phyloP scores from a whole-genome alignment of 2,329 filamentous ascomycete genomes.

The Trichophyton equinum region DNA sequence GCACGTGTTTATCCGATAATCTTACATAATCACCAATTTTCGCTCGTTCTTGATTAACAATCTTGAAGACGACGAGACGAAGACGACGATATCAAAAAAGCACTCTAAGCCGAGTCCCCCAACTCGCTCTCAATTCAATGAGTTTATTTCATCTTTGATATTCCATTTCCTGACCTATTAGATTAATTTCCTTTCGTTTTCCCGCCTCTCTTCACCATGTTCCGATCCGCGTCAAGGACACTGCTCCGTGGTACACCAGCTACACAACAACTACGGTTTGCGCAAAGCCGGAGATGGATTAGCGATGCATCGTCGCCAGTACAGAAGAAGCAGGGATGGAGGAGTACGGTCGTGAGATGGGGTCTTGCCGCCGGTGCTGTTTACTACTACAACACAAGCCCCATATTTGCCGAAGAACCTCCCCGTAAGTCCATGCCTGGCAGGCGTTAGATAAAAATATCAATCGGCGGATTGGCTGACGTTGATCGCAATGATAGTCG shows the following conservation, averaged over 20 bases:
- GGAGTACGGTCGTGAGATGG: constrained; percentile 60
- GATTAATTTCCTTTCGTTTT: constrained; percentile 1
- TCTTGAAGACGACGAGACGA: not conserved
- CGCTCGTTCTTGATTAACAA: constrained; percentile 3
- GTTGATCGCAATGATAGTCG: not conserved
- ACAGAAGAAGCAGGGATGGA: constrained; percentile 66
- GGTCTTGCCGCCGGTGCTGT: constrained; percentile 62
- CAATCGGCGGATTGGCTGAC: not conserved
- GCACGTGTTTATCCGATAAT: not conserved
- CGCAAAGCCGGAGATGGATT: constrained; percentile 36
- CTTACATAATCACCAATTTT: constrained; percentile 5
- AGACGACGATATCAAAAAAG: not conserved
- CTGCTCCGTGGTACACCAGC: constrained; percentile 10
- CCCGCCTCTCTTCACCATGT: constrained; percentile 12
- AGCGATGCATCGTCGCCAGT: constrained; percentile 42
- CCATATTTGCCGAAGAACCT: constrained; percentile 73
- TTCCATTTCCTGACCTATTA: not conserved
- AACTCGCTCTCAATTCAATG: not conserved
- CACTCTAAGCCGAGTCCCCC: not conserved
- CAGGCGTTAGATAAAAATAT: not conserved
- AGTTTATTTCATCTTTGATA: not conserved
- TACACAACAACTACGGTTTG: constrained; percentile 10
- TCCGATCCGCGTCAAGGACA: constrained; percentile 14
- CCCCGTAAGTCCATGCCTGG: constrained; percentile 45
- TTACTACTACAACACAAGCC: constrained; percentile 91